phyloP scores from a whole-genome alignment of 2,329 filamentous ascomycete genomes.

The Fusarium sp. region DNA sequence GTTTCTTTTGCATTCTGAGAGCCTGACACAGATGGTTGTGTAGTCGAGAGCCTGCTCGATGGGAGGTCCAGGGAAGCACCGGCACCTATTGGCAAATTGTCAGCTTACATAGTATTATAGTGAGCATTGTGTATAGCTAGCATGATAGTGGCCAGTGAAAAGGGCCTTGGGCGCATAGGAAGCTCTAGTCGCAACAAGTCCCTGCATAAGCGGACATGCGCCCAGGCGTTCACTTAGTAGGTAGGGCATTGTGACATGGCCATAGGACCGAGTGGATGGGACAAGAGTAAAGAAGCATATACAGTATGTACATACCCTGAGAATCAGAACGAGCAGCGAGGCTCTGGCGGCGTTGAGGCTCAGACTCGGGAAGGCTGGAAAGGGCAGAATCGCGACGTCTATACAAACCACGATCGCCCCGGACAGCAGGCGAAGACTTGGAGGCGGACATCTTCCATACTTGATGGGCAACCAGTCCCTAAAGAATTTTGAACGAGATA shows the following conservation, averaged over 20 bases:
- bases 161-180: neutral
- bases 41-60: conserved; percentile 40
- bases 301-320: conserved; percentile 40
- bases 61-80: conserved; percentile 35
- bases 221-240: conserved; percentile 5
- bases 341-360: conserved; percentile 36
- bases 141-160: conserved; percentile 1
- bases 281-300: neutral
- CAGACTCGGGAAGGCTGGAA: conserved; percentile 34
- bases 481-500: conserved; percentile 32
- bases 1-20: conserved; percentile 54
- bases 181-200: conserved; percentile 15
- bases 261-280: neutral
- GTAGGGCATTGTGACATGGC: conserved; percentile 20
- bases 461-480: conserved; percentile 38
- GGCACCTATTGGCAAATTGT: conserved; percentile 32
- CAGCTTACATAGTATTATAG: conserved; percentile 37
- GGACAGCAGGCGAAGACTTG: conserved; percentile 39
- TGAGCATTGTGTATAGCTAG: neutral
- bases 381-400: conserved; percentile 37
- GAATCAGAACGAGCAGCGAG: conserved; percentile 42
- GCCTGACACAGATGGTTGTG: conserved; percentile 62
- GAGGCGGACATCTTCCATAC: conserved; percentile 49
- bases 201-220: conserved; percentile 22
- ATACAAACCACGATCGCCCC: conserved; percentile 41